Base-by-base conservation (phyloP, 2,329 filamentous ascomycete genomes). In the Aspergillus sp. region DNA sequence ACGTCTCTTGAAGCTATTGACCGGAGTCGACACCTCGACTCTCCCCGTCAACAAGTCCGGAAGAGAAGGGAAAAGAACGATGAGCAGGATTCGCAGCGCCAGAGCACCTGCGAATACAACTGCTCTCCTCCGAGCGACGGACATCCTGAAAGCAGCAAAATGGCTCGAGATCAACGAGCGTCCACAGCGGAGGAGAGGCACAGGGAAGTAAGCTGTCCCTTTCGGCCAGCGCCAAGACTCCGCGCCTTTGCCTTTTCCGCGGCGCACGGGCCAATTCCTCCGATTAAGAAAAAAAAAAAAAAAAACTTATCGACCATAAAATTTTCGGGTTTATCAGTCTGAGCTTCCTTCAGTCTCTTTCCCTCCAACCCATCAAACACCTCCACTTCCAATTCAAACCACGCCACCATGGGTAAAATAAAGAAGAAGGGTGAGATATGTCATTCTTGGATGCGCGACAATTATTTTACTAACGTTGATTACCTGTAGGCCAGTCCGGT, bases 1-100 rank as follows among this genome's bases (percentile, higher is more conserved):
- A 96, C 93, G 82, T 86, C 95, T 87, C 82, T 98, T 98, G 85
- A 97, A 99, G 84, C 94, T 96, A 69, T 92, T 97, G 51, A 98
- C 90, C 45, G 95, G 94, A 22, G 95, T 99, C 49, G 95, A 97
- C 71, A 99, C 90, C 82, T 99, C 95, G 69, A 97, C 95, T 72
- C 95, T 90, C 65, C 90, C 90, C 20, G 92, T 95, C 63, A 99
- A 83, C 63, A 96, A 83, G 74, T 92, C 88, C 55, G 94, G 91
- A 46, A 99, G 82, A 42, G 85, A 86, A 63, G 95, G 93, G 73
- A 97, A 96, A 59, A 87, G 82, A 60, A 88, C 82, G 74, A 92
- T 93, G 55, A 98, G 85, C 57, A 91, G 78, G 61, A 98, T 82
- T 67, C 95, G 88, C 67, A 98, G 81, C 63, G 88, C 84, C 57